Evolutionary conservation across 2,329 filamentous ascomycete genomes (phyloP), one percentile per base, ranked within the genome.

Genomic region (Cladophialophora chaetospira): DNA sequence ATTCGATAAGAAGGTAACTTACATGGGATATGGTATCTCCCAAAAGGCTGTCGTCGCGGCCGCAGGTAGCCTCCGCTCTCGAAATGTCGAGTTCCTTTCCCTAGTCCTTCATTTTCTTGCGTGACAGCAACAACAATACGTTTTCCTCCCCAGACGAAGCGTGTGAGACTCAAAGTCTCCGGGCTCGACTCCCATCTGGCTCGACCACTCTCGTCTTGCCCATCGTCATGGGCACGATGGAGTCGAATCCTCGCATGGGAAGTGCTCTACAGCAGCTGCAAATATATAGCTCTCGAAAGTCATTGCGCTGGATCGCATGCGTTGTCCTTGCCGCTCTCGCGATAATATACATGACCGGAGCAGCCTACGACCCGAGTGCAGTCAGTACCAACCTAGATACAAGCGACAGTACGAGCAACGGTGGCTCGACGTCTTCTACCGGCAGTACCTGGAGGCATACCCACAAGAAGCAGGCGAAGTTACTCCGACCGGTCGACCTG

Each of bases 181-280:
- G 29, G 8, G 29, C 8, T 33, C 29, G 6, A 33, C 29, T 6
- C 6, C 8, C 13, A 33, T 13, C 6, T 33, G 31, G 45, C 9
- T 23, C 23, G 23, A 23, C 9, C 29, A 28, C 10, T 15, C 11
- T 45, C 51, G 4, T 58, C 26, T 23, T 29, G 5, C 5, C 33
- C 8, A 3, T n/a, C 33, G 36, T 5, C 36, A 40, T 40, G 36
- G 36, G 36, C 13, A 33, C 9, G 3, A 53, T 53, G 49, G 57
- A 60, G 2, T 29, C 46, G 46, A 38, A 17, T 26, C 31, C 53
- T 45, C 56, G 60, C n/a, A 53, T 55, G 21, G 48, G 52, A 23
- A 57, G 53, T 43, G 49, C 60, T 26, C 43, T 57, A 8, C 57
- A 60, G 38, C 60, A 60, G 23, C 57, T 57, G 38, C 60, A 60